Percentiles rank a stretch among this genome's conserved stretches.
These are phyloP conservation scores for Arabidopsis lyrata DNA, from an alignment of 441 rosid species.

Conservation along the genomic window DNA sequence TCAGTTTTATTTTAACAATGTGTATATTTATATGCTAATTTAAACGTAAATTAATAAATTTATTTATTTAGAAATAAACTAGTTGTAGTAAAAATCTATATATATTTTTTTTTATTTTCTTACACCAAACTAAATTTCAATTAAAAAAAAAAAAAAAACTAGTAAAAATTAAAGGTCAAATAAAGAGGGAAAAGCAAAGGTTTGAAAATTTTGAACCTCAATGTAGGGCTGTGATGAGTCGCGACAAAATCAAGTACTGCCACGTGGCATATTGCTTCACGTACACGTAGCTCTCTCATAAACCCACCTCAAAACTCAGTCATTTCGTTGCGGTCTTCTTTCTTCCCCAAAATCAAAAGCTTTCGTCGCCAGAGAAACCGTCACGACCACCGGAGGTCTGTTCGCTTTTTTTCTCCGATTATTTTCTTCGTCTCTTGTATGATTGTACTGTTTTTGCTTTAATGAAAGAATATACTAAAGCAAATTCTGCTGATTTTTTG, in stretches of 20 bases:
- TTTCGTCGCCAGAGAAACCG: conserved; percentile 33
- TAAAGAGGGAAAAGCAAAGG: background rate
- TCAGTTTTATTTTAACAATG: background rate
- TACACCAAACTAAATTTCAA: too few species aligned
- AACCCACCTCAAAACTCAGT: background rate
- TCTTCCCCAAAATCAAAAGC: conserved; percentile 9
- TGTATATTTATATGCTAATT: too few species aligned
- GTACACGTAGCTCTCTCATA: conserved; percentile 10
- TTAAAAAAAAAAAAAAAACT: background rate
- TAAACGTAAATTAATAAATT: too few species aligned
- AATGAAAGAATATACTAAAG: conserved; percentile 1
- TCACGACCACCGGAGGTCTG: conserved; percentile 33
- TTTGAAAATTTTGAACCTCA: conserved; percentile 7
- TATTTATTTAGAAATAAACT: too few species aligned
- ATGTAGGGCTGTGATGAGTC: background rate
- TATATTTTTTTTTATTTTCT: too few species aligned
- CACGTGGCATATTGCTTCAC: conserved; percentile 13
- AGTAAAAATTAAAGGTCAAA: background rate
- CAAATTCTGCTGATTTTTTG: background rate
- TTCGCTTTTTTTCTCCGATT: background rate
- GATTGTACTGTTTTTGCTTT: background rate
- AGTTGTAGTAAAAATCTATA: too few species aligned
- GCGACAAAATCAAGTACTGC: conserved; percentile 15
- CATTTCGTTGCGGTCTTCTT: background rate
- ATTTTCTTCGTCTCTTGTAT: background rate